Evolutionary conservation across 768 basidiomycete species (phyloP).

Genomic region (Gautieria morchelliformis): DNA sequence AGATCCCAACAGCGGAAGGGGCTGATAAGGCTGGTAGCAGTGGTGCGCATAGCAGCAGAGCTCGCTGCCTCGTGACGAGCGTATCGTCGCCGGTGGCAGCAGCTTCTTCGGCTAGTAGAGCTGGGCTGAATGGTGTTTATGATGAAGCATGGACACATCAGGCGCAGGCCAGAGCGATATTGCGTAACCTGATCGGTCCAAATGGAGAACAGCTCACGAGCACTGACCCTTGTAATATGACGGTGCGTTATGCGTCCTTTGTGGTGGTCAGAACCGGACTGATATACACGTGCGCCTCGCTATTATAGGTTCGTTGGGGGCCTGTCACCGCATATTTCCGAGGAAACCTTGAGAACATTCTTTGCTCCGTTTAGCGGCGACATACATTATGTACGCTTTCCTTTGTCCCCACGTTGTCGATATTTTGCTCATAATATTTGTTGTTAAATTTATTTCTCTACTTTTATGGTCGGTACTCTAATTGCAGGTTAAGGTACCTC

Average conservation of each 20-base stretch:
- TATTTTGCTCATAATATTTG: background rate
- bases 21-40: background rate
- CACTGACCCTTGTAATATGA: conserved; percentile 93
- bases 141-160: conserved; percentile 83
- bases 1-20: background rate
- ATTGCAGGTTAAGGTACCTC: conserved; percentile 81
- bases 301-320: conserved; percentile 94
- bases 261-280: background rate
- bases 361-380: conserved; percentile 91
- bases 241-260: conserved; percentile 34
- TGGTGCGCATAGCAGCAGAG: background rate
- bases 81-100: conserved; percentile 4
- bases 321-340: conserved; percentile 76
- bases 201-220: conserved; percentile 82
- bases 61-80: background rate
- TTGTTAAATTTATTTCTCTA: too few relatives aligned
- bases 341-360: conserved; percentile 85
- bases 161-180: conserved; percentile 70
- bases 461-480: background rate
- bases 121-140: conserved; percentile 15
- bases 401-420: background rate
- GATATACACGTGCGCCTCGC: background rate
- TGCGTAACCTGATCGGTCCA: conserved; percentile 76
- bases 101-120: background rate
- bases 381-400: conserved; percentile 70